Percentiles rank a stretch among this genome's conserved stretches.
Evolutionary conservation across 1,284 basidiomycete species (phyloP).

Genomic region (Fomitopsis palustris): DNA sequence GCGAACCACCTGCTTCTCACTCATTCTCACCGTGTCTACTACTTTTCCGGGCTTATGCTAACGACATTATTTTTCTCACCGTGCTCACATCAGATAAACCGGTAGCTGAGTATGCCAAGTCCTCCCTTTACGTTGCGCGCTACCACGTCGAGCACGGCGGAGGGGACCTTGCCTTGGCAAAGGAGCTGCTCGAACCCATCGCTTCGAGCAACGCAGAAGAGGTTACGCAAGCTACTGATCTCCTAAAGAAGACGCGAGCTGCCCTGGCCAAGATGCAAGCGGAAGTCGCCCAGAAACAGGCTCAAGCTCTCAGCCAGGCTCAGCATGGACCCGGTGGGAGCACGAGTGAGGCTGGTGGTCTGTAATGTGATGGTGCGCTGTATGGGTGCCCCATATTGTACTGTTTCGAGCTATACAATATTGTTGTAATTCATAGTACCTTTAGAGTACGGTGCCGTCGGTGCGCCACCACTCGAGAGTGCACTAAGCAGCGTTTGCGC

Average conservation of each 20-base stretch:
- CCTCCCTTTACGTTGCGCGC: constrained; percentile 78
- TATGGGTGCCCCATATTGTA: too few relatives aligned
- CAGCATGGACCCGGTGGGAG: background rate
- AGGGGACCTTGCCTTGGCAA: constrained; percentile 59
- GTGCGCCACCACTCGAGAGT: background rate
- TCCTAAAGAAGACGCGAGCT: constrained; percentile 53
- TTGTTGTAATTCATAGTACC: too few relatives aligned
- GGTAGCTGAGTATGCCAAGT: constrained; percentile 73
- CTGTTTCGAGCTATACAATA: too few relatives aligned
- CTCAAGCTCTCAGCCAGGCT: constrained; percentile 7
- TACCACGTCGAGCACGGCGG: constrained; percentile 62
- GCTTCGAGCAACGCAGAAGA: constrained; percentile 76
- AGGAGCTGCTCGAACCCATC: constrained; percentile 67
- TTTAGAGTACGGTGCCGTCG: too few relatives aligned
- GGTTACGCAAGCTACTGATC: constrained; percentile 58
- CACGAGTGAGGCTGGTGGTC: background rate
- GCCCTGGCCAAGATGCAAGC: constrained; percentile 11
- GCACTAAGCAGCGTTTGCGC: background rate
- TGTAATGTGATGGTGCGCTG: background rate
- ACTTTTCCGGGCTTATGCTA: background rate
- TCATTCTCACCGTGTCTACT: background rate
- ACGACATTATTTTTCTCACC: constrained; percentile 1
- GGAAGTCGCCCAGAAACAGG: constrained; percentile 4
- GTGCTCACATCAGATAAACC: constrained; percentile 49
- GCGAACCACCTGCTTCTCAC: background rate